A percentile compares a stretch with the other conserved stretches of the same genome.
Evolutionary conservation across 1,139 yeast species (phyloP).

Genomic region (Candida pseudoviswanathii): DNA sequence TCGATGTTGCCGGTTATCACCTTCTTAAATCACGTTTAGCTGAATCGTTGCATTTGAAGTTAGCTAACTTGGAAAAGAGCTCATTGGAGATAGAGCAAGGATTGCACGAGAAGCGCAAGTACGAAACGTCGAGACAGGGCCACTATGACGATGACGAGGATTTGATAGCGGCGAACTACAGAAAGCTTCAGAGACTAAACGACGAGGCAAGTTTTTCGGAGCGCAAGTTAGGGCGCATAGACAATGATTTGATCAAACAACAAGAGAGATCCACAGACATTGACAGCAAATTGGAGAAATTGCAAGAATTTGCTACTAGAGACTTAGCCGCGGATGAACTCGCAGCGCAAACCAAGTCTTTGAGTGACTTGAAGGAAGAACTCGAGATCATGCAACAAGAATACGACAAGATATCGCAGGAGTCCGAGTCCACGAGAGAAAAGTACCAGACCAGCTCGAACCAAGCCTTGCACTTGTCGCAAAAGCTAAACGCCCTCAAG

Average conservation of each 20-base stretch:
- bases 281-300: slow-evolving; percentile 20
- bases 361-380: slow-evolving; percentile 34
- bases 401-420: slow-evolving; percentile 27
- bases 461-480: slow-evolving; percentile 55
- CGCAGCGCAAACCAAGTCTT: slow-evolving; percentile 27
- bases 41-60: slow-evolving; percentile 37
- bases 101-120: slow-evolving; percentile 34
- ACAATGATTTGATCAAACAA: slow-evolving; percentile 28
- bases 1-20: slow-evolving; percentile 37
- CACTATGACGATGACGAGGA: slow-evolving; percentile 52
- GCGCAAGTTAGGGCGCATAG: slow-evolving; percentile 48
- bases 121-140: slow-evolving; percentile 54
- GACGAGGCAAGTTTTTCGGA: slow-evolving; percentile 51
- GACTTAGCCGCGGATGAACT: slow-evolving; percentile 16
- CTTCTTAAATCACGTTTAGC: slow-evolving; percentile 39
- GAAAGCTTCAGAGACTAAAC: slow-evolving; percentile 47
- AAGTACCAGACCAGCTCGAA: slow-evolving; percentile 58
- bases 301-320: slow-evolving; percentile 13
- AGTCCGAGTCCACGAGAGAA: slow-evolving; percentile 44
- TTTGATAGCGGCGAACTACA: slow-evolving; percentile 50
- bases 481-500: slow-evolving; percentile 29
- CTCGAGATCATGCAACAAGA: slow-evolving; percentile 28
- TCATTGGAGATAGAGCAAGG: slow-evolving; percentile 23
- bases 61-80: slow-evolving; percentile 34
- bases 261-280: slow-evolving; percentile 21